Evolutionary conservation across 257 asterid genomes (phyloP), one percentile per base, ranked within the genome.

Genomic region (Primulina tabacum): DNA sequence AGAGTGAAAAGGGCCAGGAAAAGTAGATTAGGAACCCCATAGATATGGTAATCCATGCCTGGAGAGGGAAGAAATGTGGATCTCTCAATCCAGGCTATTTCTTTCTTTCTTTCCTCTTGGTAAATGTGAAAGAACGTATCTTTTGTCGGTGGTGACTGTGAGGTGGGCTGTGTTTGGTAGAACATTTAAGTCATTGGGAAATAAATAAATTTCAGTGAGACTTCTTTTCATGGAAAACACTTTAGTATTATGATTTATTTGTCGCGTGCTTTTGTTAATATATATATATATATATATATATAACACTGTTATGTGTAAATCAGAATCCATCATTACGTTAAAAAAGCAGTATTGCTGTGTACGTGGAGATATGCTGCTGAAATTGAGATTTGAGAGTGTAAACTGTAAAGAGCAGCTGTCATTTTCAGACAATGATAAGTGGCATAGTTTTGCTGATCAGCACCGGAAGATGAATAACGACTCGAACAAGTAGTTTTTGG

Each of bases 1-100:
- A 16, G 32, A 37, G 38, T 56, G 67, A 50, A 12, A 64, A 60
- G 2, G 62, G 67, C 24, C 47, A 73, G 60, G 33, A 66, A 33
- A 67, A 38, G 61, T 33, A 30, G 56, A 43, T n/a, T 33, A 9
- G 5, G 18, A 7, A 63, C 20, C 57, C 57, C 57, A 50, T 50
- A 50, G 57, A 50, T 50, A 20, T 5, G 21, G 8, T 8, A 50
- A 50, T 50, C 57, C 57, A 50, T 50, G 57, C 8, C 57, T 17
- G 57, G 21, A 50, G 57, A 50, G 17, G 7, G 57, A 50, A 50
- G 57, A 50, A 50, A 14, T 50, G 1, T 0, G 57, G 57, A 50
- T 50, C 26, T 17, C 21, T 50, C 21, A 50, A 17, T 50, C 21
- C 20, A 17, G 21, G 57, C 10, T 40, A 2, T 4, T 5, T 50